Base-by-base conservation (phyloP, 1,284 basidiomycete genomes). In the Puccinia novopanici region DNA sequence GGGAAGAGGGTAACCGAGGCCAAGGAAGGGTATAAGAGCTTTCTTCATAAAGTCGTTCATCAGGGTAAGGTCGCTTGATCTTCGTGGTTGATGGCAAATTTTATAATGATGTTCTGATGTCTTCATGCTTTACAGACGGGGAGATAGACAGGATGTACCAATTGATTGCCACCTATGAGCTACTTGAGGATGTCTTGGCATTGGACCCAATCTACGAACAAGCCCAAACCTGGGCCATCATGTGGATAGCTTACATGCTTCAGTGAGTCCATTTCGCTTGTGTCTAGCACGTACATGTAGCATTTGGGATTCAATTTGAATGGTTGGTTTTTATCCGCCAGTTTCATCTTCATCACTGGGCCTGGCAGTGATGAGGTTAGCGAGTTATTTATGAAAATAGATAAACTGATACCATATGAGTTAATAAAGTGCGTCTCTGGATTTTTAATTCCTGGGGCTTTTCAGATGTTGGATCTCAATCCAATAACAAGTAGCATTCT, bases 401-500 rank as follows among this genome's bases (percentile, higher is more conserved):
- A 81, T 61, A 55, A 57, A 40, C 40, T 75, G 22, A 24, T 81
- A 12, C 79, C 79, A 55, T 81, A 81, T 70, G 79, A 81, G 54
- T 54, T 75, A 13, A 81, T 81, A 15, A 81, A 81, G 79, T 81
- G 19, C 13, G 65, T 57, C 9, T 40, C 13, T n/a, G n/a, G 3
- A 22, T 22, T n/a, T 54, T 45, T 17, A 22, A 3, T n/a, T n/a
- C n/a, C n/a, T n/a, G n/a, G n/a, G 13, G 34, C 52, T 48, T 70
- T 55, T 15, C 22, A 4, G 12, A 22, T 24, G 42, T 10, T 71
- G 27, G 19, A 55, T 22, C 22, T 40, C n/a, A n/a, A 45, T 45
- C 19, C 37, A 8, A 50, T 24, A 52, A 71, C 3, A 30, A 48
- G 17, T 48, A 8, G 34, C 2, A 52, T 50, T 6, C 27, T 2